These are phyloP conservation scores for Angomonas ambiguus DNA, from an alignment of 208 protist genomes.

Conservation along the genomic window DNA sequence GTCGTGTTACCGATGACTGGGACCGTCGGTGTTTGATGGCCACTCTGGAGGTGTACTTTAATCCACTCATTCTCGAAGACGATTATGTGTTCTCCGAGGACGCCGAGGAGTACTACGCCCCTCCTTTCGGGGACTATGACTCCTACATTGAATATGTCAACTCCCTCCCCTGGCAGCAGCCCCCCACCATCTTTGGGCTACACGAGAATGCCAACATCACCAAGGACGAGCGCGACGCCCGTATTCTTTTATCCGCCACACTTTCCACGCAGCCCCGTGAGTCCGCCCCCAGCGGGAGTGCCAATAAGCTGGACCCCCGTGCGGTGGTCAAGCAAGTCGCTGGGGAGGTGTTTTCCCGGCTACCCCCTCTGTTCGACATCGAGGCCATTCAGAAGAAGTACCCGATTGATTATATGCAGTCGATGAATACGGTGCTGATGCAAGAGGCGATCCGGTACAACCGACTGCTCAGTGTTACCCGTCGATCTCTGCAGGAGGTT, in stretches of 20 bases:
- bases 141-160: slow-evolving; percentile 88
- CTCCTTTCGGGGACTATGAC: slow-evolving; percentile 75
- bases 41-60: slow-evolving; percentile 85
- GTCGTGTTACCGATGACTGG: slow-evolving; percentile 92
- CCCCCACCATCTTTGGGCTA: slow-evolving; percentile 90
- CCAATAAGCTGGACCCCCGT: slow-evolving; percentile 76
- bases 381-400: slow-evolving; percentile 82
- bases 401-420: slow-evolving; percentile 91
- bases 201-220: slow-evolving; percentile 96
- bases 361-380: slow-evolving; percentile 90
- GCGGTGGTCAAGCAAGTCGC: slow-evolving; percentile 81
- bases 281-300: slow-evolving; percentile 6
- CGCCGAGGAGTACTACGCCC: slow-evolving; percentile 77
- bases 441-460: slow-evolving; percentile 94
- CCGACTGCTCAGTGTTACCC: slow-evolving; percentile 87
- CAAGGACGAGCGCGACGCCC: slow-evolving; percentile 89
- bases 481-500: slow-evolving; percentile 91
- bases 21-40: slow-evolving; percentile 91
- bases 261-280: slow-evolving; percentile 87
- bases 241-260: slow-evolving; percentile 80
- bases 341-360: slow-evolving; percentile 74
- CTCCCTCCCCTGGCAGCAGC: slow-evolving; percentile 69
- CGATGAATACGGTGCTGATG: slow-evolving; percentile 95
- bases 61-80: slow-evolving; percentile 83
- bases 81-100: slow-evolving; percentile 89